Base-by-base conservation (phyloP, 371 early-diverging fungal genomes). In the Mortierella sp. region DNA sequence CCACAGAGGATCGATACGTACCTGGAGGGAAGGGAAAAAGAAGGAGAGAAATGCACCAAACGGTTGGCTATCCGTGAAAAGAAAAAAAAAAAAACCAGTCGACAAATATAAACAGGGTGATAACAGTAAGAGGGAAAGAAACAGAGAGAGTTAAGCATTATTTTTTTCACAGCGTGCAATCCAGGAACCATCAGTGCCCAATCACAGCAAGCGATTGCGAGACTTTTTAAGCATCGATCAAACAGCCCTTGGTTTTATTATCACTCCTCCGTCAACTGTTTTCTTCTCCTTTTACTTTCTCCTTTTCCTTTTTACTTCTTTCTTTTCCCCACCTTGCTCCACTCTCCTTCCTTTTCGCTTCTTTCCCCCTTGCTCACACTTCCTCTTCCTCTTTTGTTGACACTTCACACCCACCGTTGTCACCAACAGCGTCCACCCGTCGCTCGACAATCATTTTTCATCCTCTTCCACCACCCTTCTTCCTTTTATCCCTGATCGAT, bases 131-230 rank as follows among this genome's bases (percentile, higher is more conserved):
- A 50, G 50, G 10, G 16, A 13, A 16, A 50, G 16, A 16, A 38
- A 24, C 38, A 21, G 16, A 13, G 50, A 50, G 16, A 16, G 38
- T 38, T 68, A 21, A 38, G 68, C 68, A 34, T 42, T n/a, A 19
- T 24, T 68, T 34, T 31, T 34, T 63, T 60, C 5, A 60, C 19
- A 63, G 58, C n/a, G 3, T 10, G 11, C 26, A 63, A 34, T 34
- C 63, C 42, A 68, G 68, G 68, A 65, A 65, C 38, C 42, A 68
- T 68, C 68, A 68, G 4, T 19, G 9, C 68, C 68, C 68, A 68
- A 68, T 68, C 42, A 38, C 24, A 21, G 38, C 44, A 19, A 2
- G 10, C 42, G 68, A 68, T 24, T 24, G 44, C 68, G 44, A 68
- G 42, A 24, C 68, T 38, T 38, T 38, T 42, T 24, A 68, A 68